Conservation (phyloP, 1,284 basidiomycete genomes). For the Cutaneotrichosporon cavernicola region DNA sequence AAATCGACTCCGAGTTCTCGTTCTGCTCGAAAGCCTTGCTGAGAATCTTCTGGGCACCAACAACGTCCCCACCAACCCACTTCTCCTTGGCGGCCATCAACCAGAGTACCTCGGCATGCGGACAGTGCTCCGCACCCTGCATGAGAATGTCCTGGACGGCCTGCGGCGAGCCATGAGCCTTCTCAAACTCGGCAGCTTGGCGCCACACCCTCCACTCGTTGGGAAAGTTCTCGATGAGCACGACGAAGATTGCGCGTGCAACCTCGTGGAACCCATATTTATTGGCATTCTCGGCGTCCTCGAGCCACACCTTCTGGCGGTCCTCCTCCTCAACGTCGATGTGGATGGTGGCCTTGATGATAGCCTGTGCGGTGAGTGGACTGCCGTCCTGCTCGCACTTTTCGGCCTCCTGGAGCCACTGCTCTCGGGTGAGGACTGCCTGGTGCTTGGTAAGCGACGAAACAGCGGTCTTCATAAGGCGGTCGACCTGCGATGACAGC, state of each 20-base stretch:
- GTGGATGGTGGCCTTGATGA: constrained; percentile 90
- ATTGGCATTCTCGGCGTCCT: constrained; percentile 82
- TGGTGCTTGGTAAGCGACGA: constrained; percentile 75
- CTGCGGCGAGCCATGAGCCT: constrained; percentile 78
- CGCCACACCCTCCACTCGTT: constrained; percentile 81
- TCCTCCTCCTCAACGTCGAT: constrained; percentile 96
- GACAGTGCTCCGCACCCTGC: constrained; percentile 82
- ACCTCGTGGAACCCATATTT: constrained; percentile 73
- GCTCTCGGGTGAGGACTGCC: constrained; percentile 84
- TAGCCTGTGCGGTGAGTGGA: constrained; percentile 84
- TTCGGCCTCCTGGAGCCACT: constrained; percentile 95
- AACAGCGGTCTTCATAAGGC: constrained; percentile 81
- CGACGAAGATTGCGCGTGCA: constrained; percentile 81
- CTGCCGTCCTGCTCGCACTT: constrained; percentile 83
- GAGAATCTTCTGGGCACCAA: constrained; percentile 79
- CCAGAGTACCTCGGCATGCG: constrained; percentile 94
- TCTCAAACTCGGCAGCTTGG: constrained; percentile 86
- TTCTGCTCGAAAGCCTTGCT: constrained; percentile 90
- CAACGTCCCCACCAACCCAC: constrained; percentile 83
- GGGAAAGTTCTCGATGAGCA: constrained; percentile 87
- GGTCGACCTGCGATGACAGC: constrained; percentile 65
- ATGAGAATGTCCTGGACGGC: constrained; percentile 78
- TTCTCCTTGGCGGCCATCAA: constrained; percentile 95
- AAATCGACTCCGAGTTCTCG: constrained; percentile 94
- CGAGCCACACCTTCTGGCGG: constrained; percentile 80